Evolutionary conservation across 108 stramenopile genomes (phyloP).

Genomic region (Nitzschia putrida): DNA sequence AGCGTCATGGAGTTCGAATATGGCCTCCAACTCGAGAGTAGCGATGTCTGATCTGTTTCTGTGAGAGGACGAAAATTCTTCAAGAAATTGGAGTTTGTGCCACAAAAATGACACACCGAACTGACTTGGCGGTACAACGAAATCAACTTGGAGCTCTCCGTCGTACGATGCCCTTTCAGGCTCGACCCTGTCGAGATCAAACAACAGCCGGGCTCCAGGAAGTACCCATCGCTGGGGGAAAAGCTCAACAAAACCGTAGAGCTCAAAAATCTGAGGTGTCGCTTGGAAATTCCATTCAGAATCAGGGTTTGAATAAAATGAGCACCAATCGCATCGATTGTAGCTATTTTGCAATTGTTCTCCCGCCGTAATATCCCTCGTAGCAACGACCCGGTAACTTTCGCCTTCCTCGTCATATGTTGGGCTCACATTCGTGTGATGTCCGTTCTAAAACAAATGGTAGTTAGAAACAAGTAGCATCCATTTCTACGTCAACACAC

Average conservation of each 20-base stretch:
- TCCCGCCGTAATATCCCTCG: background rate
- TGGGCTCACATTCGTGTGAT: background rate
- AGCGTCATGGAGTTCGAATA: background rate
- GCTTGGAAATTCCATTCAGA: background rate
- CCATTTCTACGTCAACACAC: background rate
- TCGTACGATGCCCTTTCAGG: background rate
- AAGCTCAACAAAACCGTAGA: slow-evolving; percentile 15
- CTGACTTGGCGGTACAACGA: slow-evolving; percentile 3
- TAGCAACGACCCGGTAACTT: background rate
- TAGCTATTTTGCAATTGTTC: slow-evolving; percentile 7
- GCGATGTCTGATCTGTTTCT: slow-evolving; percentile 1
- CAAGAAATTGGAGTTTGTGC: background rate
- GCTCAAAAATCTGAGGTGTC: slow-evolving; percentile 14
- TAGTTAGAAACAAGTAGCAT: background rate
- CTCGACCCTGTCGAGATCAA: background rate
- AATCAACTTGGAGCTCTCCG: slow-evolving; percentile 6
- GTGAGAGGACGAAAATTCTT: background rate
- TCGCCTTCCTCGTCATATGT: background rate
- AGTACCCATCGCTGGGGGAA: slow-evolving; percentile 16
- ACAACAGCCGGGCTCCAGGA: slow-evolving; percentile 4
- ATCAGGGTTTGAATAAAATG: background rate
- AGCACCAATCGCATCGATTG: slow-evolving; percentile 10
- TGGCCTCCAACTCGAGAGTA: background rate
- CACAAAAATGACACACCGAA: background rate
- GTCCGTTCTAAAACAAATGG: background rate